These are phyloP conservation scores for Podila horticola DNA, from an alignment of 192 early-diverging fungal genomes.

Conservation along the genomic window DNA sequence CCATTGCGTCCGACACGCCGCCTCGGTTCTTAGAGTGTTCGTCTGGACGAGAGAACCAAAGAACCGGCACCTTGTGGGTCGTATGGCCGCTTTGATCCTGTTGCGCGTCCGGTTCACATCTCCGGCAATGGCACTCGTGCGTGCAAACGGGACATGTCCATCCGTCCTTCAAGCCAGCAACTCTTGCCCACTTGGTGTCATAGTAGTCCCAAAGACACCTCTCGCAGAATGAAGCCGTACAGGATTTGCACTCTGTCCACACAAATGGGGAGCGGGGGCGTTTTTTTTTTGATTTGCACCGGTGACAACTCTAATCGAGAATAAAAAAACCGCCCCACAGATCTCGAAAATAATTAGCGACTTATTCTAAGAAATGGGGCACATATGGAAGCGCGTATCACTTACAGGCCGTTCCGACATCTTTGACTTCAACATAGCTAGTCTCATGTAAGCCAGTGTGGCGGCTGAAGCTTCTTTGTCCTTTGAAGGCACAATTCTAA, in stretches of 20 bases:
- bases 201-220: constrained; percentile 18
- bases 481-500: constrained; percentile 18
- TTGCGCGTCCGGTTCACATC: constrained; percentile 1
- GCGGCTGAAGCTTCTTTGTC: constrained; percentile 9
- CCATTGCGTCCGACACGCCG: too few relatives aligned
- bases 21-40: too few relatives aligned
- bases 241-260: constrained; percentile 2
- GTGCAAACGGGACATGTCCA: constrained; percentile 29
- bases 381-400: background rate
- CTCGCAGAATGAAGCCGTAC: constrained; percentile 13
- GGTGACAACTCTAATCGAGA: constrained; percentile 13
- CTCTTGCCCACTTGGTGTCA: constrained; percentile 11
- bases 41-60: too few relatives aligned
- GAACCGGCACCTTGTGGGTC: too few relatives aligned
- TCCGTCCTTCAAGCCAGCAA: background rate
- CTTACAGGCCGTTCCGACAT: background rate
- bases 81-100: background rate
- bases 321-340: too few relatives aligned
- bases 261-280: background rate
- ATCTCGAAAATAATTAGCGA: background rate
- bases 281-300: constrained; percentile 1
- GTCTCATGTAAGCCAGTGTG: constrained; percentile 20
- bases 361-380: background rate
- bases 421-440: background rate
- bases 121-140: background rate